Percentiles rank a stretch among this genome's conserved stretches.
These are phyloP conservation scores for Mycosarcoma maydis DNA, from an alignment of 1,284 basidiomycete genomes.

Conservation along the genomic window DNA sequence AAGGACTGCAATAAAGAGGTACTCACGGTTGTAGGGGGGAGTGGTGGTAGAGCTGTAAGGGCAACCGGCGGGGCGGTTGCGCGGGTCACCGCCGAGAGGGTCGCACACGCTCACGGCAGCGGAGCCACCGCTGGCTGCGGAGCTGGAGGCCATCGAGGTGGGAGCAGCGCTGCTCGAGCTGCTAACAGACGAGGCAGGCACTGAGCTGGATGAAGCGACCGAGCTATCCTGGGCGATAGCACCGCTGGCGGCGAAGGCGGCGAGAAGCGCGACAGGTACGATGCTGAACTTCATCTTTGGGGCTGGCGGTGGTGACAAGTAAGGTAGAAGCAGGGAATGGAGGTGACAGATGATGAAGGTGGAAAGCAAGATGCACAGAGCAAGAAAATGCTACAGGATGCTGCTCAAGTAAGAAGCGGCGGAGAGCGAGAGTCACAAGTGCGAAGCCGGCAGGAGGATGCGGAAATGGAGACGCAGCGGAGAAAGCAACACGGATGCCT, in stretches of 20 bases:
- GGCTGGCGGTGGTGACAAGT: not conserved
- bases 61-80: slow-evolving; percentile 36
- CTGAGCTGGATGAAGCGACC: slow-evolving; percentile 17
- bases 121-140: slow-evolving; percentile 15
- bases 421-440: not conserved
- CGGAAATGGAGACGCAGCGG: not conserved
- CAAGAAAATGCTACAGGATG: not conserved
- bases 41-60: slow-evolving; percentile 51
- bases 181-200: slow-evolving; percentile 9
- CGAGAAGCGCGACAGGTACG: slow-evolving; percentile 50
- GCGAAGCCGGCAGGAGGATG: not conserved
- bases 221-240: slow-evolving; percentile 49
- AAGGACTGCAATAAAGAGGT: too few species aligned
- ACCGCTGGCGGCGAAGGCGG: slow-evolving; percentile 45
- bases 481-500: too few species aligned
- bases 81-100: slow-evolving; percentile 45
- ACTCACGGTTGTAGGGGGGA: slow-evolving; percentile 58
- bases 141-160: slow-evolving; percentile 32
- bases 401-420: not conserved
- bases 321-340: not conserved
- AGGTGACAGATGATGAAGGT: slow-evolving; percentile 5
- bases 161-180: slow-evolving; percentile 24
- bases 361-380: not conserved
- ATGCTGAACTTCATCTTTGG: slow-evolving; percentile 58
- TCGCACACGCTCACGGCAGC: slow-evolving; percentile 34